Evolutionary conservation across 768 basidiomycete genomes (phyloP).

Genomic region (Serendipita sp.): DNA sequence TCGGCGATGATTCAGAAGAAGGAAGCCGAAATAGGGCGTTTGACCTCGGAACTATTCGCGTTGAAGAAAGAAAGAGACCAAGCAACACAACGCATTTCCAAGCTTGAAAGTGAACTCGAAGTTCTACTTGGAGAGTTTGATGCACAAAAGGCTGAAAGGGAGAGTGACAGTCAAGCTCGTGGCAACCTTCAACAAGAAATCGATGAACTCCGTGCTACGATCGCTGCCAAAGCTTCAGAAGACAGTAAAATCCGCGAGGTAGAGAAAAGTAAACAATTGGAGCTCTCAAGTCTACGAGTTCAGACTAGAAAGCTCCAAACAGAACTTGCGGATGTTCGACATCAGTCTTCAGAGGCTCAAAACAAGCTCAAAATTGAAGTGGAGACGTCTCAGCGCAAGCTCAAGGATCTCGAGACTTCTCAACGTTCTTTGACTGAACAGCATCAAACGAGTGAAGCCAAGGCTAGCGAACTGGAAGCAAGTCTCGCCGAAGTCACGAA

Average conservation of each 20-base stretch:
- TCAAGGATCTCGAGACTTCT: conserved; percentile 39
- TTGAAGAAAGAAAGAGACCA: conserved; percentile 39
- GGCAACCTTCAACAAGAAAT: conserved; percentile 63
- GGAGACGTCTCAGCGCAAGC: conserved; percentile 45
- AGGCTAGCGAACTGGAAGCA: conserved; percentile 26
- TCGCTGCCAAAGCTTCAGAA: conserved; percentile 75
- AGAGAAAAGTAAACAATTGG: conserved; percentile 74
- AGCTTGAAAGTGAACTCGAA: conserved; percentile 54
- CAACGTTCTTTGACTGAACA: conserved; percentile 50
- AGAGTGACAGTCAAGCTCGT: conserved; percentile 30
- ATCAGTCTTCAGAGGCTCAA: conserved; percentile 43
- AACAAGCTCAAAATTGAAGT: conserved; percentile 63
- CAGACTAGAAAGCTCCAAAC: conserved; percentile 46
- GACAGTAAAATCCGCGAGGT: conserved; percentile 70
- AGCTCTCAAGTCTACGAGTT: conserved; percentile 53
- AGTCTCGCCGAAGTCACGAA: conserved; percentile 47
- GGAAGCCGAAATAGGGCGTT: conserved; percentile 47
- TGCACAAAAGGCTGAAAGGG: conserved; percentile 38
- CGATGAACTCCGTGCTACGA: conserved; percentile 66
- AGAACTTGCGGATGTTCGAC: conserved; percentile 51
- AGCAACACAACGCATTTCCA: conserved; percentile 42
- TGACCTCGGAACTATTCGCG: conserved; percentile 36
- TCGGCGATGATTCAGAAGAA: conserved; percentile 60
- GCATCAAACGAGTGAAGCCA: conserved; percentile 35
- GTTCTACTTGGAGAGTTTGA: conserved; percentile 45